These are phyloP conservation scores for Spizellomyces sp. DNA, from an alignment of 192 early-diverging fungal species.

Conservation along the genomic window DNA sequence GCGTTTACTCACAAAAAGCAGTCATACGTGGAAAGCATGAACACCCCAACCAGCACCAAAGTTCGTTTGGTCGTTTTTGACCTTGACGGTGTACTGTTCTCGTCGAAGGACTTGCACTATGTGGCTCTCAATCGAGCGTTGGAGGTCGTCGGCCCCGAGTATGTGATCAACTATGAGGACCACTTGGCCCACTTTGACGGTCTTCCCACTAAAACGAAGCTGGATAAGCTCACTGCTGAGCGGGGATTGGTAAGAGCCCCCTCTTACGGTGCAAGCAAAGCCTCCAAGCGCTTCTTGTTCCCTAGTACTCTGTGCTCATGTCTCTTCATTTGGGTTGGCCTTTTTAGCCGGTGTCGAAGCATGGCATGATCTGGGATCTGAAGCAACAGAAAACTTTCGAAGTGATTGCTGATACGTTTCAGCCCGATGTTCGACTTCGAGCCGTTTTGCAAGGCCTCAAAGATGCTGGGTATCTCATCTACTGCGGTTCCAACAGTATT, in stretches of 20 bases:
- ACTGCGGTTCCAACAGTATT: constrained; percentile 23
- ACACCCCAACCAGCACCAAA: background rate
- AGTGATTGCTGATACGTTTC: constrained; percentile 14
- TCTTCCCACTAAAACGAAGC: constrained; percentile 10
- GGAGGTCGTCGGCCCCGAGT: constrained; percentile 3
- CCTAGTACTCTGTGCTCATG: no score
- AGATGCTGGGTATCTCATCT: background rate
- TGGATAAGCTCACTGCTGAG: constrained; percentile 15
- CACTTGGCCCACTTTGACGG: constrained; percentile 17
- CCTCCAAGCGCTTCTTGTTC: no score
- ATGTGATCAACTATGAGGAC: constrained; percentile 8
- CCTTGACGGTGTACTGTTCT: constrained; percentile 14
- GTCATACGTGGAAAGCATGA: background rate
- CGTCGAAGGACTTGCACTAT: constrained; percentile 9
- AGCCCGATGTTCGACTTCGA: background rate
- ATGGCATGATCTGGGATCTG: constrained; percentile 9
- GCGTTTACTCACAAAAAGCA: no score
- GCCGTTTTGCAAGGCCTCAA: background rate
- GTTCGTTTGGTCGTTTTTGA: constrained; percentile 16
- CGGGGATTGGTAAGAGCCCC: background rate
- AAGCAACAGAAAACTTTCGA: constrained; percentile 24
- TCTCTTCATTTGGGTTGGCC: no score
- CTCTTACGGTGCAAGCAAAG: no score
- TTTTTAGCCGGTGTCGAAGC: background rate
- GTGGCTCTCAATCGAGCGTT: constrained; percentile 14